Percentiles rank a stretch among this genome's conserved stretches.
phyloP scores from a whole-genome alignment of 2,329 filamentous ascomycete genomes.

The Gaeumannomyces tritici region DNA sequence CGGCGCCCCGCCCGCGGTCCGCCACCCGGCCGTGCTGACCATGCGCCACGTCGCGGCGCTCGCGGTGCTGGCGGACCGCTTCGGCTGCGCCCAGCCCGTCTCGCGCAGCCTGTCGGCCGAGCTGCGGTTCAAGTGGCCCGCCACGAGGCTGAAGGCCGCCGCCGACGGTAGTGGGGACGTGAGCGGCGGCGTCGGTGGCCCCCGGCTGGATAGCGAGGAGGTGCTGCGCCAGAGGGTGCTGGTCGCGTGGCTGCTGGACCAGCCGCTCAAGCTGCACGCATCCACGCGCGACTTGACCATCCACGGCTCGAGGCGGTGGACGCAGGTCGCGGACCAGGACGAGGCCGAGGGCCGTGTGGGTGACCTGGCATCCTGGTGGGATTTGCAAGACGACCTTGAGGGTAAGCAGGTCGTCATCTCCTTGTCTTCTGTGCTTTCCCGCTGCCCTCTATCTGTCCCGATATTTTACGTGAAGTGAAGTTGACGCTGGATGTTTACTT shows the following conservation, averaged over 20 bases:
- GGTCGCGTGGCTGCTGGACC: conserved; percentile 54
- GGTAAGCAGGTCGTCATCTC: conserved; percentile 26
- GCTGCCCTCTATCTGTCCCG: neutral
- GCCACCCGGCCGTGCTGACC: conserved; percentile 23
- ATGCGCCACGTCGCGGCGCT: conserved; percentile 58
- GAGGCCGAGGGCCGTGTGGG: conserved; percentile 16
- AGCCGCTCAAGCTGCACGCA: conserved; percentile 48
- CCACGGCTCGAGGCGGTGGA: conserved; percentile 54
- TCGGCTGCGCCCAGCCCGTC: conserved; percentile 52
- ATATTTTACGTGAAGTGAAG: neutral
- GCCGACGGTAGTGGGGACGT: neutral
- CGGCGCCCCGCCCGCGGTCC: conserved; percentile 29
- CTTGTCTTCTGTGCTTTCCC: neutral
- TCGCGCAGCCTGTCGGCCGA: conserved; percentile 40
- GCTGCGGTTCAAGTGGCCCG: conserved; percentile 32
- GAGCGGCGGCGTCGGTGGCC: conserved; percentile 30
- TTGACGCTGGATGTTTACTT: neutral
- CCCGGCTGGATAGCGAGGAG: conserved; percentile 38
- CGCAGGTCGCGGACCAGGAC: conserved; percentile 18
- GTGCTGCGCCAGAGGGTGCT: conserved; percentile 60
- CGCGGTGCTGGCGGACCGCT: conserved; percentile 63
- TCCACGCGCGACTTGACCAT: conserved; percentile 58
- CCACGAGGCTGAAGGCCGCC: conserved; percentile 3
- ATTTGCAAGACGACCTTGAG: conserved; percentile 60
- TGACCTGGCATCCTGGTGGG: conserved; percentile 54